Evolutionary conservation across 192 early-diverging fungal species (phyloP), one percentile per base, ranked within the genome.

Genomic region (Entrophospora sp.): DNA sequence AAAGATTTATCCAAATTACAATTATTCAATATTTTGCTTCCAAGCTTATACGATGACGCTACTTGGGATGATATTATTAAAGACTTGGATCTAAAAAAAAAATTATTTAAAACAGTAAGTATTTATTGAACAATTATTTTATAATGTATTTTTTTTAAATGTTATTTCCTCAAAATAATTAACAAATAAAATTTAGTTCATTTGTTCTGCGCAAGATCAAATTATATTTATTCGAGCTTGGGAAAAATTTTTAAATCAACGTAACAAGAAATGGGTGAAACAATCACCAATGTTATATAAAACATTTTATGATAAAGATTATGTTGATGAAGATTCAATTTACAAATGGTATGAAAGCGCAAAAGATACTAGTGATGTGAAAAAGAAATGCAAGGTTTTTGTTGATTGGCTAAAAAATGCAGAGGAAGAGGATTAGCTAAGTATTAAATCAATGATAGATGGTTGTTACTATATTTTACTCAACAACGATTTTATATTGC

Each of bases 301-400:
- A 68, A 72, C 75, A 25, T 76, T 87, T 40, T 93, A 93, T 70
- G 88, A 83, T 64, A 53, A 53, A 43, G 90, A 91, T 66, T 70
- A 88, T 55, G 73, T 93, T 12, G 91, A 93, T 56, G 91, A 93
- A 69, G 91, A 93, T 22, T 80, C 79, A 16, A 84, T 89, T 71
- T 53, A 82, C 49, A 55, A 73, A 22, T 93, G 91, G 91, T 83
- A 82, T 43, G 69, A 75, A 43, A 46, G 73, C 0, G 61, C 64
- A 8, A 73, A 73, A 7, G 81, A 78, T 13, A 69, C 73, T 6
- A 71, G 69, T 25, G 81, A 83, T n/a, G 67, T 92, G 49, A 84
- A 82, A 68, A 78, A 79, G 66, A 84, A 79, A 71, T 74, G 76
- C 62, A 57, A 57, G 0, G 83, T 87, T 53, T 90, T 93, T 71